Evolutionary conservation across 306 rosid genomes (phyloP), one percentile per base, ranked within the genome.

Genomic region (Quercus gilva): DNA sequence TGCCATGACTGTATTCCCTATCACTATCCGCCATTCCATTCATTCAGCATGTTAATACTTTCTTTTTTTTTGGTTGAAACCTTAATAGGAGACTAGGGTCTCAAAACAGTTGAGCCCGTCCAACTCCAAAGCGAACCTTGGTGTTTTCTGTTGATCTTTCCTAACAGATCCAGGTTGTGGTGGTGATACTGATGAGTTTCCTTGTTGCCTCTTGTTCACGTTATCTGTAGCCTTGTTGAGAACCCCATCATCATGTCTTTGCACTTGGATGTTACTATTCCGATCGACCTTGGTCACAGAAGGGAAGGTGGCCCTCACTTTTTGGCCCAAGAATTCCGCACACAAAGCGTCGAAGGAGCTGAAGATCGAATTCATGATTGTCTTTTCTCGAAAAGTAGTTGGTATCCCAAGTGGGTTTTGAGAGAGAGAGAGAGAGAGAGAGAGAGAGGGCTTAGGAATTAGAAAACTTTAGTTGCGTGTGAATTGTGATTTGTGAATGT

Each of bases 41-140:
- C 53, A 37, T 7, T 0, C 45, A 37, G 1, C 45, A 8, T 37
- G 45, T 37, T 37, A 37, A 37, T 37, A 37, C 11, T 7, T 37
- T 37, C 6, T 35, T 31, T 35, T 6, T 37, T 37, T 33, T n/a
- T n/a, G 6, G 11, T 2, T 6, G 17, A 21, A 25, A 60, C 12
- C 10, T 74, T 76, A 81, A 37, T 41, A 43, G 8, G 41, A 43
- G 77, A 78, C 86, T 14, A 84, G 19, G 68, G 90, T 81, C 75
- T 87, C 90, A 21, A 87, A 87, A 31, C 86, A 87, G 77, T 87
- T 53, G 70, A 87, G 80, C 17, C 90, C 90, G 43, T 87, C 90
- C 13, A 87, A 61, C 57, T 87, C 90, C 19, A 71, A 78, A 19
- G 86, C 90, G 28, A 76, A 78, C 77, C 90, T 70, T 2, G 72